Conservation (phyloP, 345 rosid species). For the Boechera stricta region DNA sequence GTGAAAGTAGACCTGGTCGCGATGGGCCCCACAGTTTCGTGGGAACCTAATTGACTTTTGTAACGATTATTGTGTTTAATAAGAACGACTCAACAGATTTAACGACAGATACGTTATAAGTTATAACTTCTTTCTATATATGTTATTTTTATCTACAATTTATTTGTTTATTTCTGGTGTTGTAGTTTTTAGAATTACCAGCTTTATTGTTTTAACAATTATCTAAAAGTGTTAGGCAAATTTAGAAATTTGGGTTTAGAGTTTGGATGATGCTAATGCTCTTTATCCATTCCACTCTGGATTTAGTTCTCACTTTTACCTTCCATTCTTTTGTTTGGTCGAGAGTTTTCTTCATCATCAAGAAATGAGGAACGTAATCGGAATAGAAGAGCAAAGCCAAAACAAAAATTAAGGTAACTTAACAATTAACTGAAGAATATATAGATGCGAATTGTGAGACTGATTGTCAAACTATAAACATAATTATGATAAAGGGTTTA, state of each 20-base stretch:
- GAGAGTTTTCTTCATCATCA: conserved; percentile 9
- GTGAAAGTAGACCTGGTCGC: conserved; percentile 34
- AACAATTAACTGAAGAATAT: not conserved
- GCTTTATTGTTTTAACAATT: not conserved
- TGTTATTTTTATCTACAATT: conserved; percentile 17
- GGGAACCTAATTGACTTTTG: conserved; percentile 47
- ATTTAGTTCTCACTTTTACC: not conserved
- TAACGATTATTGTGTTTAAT: conserved; percentile 28
- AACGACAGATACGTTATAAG: conserved; percentile 32
- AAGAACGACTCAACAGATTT: conserved; percentile 43
- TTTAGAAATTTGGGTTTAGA: conserved; percentile 9
- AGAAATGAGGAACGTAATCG: not conserved
- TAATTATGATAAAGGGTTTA: not conserved
- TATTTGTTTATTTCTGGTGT: conserved; percentile 31
- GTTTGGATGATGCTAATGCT: conserved; percentile 9
- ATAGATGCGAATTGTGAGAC: not conserved
- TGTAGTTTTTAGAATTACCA: conserved; percentile 30
- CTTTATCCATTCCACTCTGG: conserved; percentile 27
- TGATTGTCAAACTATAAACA: not conserved
- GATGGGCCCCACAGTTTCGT: conserved; percentile 45
- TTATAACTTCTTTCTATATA: conserved; percentile 30
- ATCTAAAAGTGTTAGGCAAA: conserved; percentile 1
- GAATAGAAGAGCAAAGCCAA: not conserved
- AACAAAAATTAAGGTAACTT: not conserved
- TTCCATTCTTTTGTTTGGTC: conserved; percentile 14